Percentiles rank a stretch among this genome's conserved stretches.
Evolutionary conservation across 148 eudicot genomes (phyloP).

Genomic region (Vaccinium macrocarpon): DNA sequence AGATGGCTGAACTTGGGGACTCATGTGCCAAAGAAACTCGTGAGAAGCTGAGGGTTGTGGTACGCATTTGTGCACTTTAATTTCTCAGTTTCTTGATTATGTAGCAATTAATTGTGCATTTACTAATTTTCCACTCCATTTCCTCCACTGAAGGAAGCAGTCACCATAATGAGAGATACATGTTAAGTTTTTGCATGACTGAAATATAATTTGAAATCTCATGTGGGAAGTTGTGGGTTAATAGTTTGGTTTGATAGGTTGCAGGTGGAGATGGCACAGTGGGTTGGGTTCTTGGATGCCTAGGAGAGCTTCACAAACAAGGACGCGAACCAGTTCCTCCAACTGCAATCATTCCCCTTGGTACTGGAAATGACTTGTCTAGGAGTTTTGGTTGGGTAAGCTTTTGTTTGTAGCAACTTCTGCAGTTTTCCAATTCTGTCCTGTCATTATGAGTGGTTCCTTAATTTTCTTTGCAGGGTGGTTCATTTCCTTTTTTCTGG

Average conservation of each 20-base stretch:
- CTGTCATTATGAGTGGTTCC: constrained; percentile 14
- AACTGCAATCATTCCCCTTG: constrained; percentile 88
- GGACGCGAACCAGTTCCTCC: constrained; percentile 81
- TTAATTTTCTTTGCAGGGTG: constrained; percentile 54
- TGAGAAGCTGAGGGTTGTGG: constrained; percentile 85
- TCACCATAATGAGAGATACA: background rate
- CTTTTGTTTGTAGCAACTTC: constrained; percentile 9
- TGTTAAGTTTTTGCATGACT: background rate
- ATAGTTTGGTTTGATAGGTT: constrained; percentile 48
- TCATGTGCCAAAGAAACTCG: constrained; percentile 71
- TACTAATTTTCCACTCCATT: background rate
- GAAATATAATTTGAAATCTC: background rate
- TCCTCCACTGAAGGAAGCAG: background rate
- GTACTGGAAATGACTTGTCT: constrained; percentile 96
- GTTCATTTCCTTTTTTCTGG: constrained; percentile 96
- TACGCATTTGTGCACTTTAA: constrained; percentile 25
- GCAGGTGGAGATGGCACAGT: constrained; percentile 99
- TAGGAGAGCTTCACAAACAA: constrained; percentile 81
- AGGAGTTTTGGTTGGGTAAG: constrained; percentile 98
- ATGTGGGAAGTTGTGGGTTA: background rate
- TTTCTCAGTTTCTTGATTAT: background rate
- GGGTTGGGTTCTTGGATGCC: constrained; percentile 95
- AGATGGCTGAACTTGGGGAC: constrained; percentile 69
- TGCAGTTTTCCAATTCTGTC: constrained; percentile 6
- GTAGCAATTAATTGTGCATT: background rate